These are phyloP conservation scores for Amylocarpus encephaloides DNA, from an alignment of 2,329 filamentous ascomycete species.

Conservation along the genomic window DNA sequence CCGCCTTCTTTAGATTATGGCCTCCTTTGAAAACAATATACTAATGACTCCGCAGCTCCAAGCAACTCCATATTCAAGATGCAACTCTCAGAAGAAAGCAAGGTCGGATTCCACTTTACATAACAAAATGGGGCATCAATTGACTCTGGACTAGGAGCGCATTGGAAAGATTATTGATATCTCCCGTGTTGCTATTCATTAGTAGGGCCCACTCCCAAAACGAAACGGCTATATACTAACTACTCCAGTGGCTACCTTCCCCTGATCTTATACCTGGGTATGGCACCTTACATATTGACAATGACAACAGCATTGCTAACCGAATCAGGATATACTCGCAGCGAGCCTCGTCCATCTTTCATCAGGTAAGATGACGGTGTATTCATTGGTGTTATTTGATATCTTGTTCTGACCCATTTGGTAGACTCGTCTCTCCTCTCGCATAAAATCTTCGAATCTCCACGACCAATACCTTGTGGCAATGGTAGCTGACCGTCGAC, in stretches of 20 bases:
- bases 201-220: slow-evolving; percentile 50
- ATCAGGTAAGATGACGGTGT: slow-evolving; percentile 50
- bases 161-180: slow-evolving; percentile 95
- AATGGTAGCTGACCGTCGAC: too few relatives aligned
- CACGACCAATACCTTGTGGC: slow-evolving; percentile 4
- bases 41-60: slow-evolving; percentile 15
- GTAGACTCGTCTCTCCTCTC: slow-evolving; percentile 58
- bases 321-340: slow-evolving; percentile 77
- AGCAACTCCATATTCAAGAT: slow-evolving; percentile 21
- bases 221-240: slow-evolving; percentile 31
- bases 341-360: slow-evolving; percentile 78
- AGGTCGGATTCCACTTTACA: slow-evolving; percentile 50
- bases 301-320: slow-evolving; percentile 15
- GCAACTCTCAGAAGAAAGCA: slow-evolving; percentile 87
- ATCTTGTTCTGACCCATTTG: slow-evolving; percentile 22
- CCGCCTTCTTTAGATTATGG: background rate
- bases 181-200: slow-evolving; percentile 89
- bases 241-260: slow-evolving; percentile 79
- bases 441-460: slow-evolving; percentile 38
- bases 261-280: slow-evolving; percentile 94
- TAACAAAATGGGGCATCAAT: slow-evolving; percentile 5
- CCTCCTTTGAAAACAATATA: background rate
- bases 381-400: background rate
- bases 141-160: slow-evolving; percentile 64
- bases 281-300: slow-evolving; percentile 22